phyloP scores from a whole-genome alignment of 2,329 filamentous ascomycete species.

The Cryphonectria carpinicola region DNA sequence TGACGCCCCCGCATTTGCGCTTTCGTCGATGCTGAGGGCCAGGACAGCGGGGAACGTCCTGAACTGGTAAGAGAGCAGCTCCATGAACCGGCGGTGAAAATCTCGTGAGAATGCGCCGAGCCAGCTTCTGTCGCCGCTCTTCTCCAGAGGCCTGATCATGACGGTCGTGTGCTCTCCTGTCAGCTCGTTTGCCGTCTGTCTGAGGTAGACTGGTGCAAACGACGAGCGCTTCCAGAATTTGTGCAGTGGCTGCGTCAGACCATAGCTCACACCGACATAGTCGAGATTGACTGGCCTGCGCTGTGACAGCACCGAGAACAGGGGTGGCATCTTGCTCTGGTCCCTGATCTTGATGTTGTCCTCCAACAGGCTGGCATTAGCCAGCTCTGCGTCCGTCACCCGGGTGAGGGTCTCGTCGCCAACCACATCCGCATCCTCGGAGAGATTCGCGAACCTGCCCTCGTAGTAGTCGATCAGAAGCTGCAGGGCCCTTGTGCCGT shows the following conservation, averaged over 20 bases:
- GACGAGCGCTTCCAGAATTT: constrained; percentile 93
- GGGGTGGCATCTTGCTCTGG: constrained; percentile 86
- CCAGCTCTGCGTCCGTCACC: constrained; percentile 81
- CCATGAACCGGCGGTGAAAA: constrained; percentile 92
- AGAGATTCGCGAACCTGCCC: constrained; percentile 84
- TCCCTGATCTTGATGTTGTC: constrained; percentile 91
- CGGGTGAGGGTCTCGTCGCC: constrained; percentile 71
- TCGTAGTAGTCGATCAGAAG: constrained; percentile 93
- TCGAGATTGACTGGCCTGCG: constrained; percentile 79
- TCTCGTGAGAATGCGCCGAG: constrained; percentile 88
- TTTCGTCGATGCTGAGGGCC: constrained; percentile 86
- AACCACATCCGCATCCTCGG: constrained; percentile 64
- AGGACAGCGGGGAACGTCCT: constrained; percentile 76
- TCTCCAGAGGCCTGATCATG: constrained; percentile 83
- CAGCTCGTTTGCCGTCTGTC: constrained; percentile 93
- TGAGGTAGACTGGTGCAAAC: constrained; percentile 87
- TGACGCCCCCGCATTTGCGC: constrained; percentile 73
- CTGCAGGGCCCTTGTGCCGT: constrained; percentile 85
- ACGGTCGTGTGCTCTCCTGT: constrained; percentile 98
- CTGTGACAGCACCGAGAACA: constrained; percentile 88
- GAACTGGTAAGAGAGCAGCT: constrained; percentile 91
- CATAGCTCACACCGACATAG: constrained; percentile 95
- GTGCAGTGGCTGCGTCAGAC: constrained; percentile 82
- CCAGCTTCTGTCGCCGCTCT: constrained; percentile 75
- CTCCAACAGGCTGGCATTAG: constrained; percentile 74